Base-by-base conservation (phyloP, 805 yeast species). In the Tetrapisispora fleetii region DNA sequence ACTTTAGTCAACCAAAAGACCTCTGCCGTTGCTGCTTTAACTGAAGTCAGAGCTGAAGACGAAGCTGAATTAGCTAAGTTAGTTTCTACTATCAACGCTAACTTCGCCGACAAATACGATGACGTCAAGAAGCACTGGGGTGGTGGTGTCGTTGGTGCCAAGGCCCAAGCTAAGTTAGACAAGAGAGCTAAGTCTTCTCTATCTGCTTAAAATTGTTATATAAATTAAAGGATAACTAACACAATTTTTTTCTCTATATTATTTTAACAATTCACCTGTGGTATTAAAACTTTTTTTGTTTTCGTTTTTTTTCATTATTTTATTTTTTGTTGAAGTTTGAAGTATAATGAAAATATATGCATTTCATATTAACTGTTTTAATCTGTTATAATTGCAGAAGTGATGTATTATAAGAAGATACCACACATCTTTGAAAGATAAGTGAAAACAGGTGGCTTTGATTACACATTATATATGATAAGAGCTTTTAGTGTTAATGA, bases 81-180 rank as follows among this genome's bases (percentile, higher is more conserved):
- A 68, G 80, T 93, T 62, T 84, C 96, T 51, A 84, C 98, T 67
- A 80, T 91, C 74, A 82, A 88, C 77, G 83, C 95, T 62, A 89
- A 88, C 93, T 91, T 84, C 76, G 72, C 75, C 65, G 95, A 86
- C 71, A 87, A 88, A 77, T 87, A 83, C 85, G 97, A 91, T 69
- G 97, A 93, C 65, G 69, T 79, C 71, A 91, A 95, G 82, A 89
- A 87, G 78, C 95, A 88, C 84, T 91, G 99, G 99, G 98, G 98
- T 81, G 99, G 99, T 81, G 99, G 99, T 81, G 70, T 88, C 74
- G 78, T 93, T 81, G 96, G 98, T 74, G 77, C 85, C 65, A 93
- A 91, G 80, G 88, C 97, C 68, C 80, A 79, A 67, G 93, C 82
- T 69, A 87, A 84, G 79, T 70, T 73, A 58, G 90, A 80, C 64